Base-by-base conservation (phyloP, 306 rosid species). In the Lupinus albus region DNA sequence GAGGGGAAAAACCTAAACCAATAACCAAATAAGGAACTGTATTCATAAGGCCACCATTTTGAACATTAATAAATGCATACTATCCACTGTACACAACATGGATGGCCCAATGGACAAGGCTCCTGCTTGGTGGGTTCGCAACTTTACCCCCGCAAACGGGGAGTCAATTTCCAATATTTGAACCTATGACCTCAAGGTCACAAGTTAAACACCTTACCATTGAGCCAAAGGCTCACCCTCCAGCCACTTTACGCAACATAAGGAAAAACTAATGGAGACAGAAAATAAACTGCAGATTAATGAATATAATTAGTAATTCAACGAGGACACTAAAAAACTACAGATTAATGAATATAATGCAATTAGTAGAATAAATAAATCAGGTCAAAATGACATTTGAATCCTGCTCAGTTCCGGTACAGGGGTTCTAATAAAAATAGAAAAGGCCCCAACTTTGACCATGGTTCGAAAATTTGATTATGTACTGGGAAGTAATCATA, bases 321-420 rank as follows among this genome's bases (percentile, higher is more conserved):
- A 61, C 16, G 21, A 21, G 2, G 33, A 12, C 48, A 32, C 30
- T 9, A 47, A 36, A 48, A 65, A 13, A 18, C 11, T 12, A 62
- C 36, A 55, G 5, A 55, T 51, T 8, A 17, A 51, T 51, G 18
- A 4, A 16, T 25, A 49, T 50, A 59, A 41, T 47, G 21, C 46
- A 35, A 25, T 47, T 20, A 46, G 64, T 62, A 16, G n/a, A 54
- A 61, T 46, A 47, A 74, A 66, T 57, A 47, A 74, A 66, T 57
- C 52, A 66, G 10, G 16, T 59, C 38, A 12, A 67, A 41, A 8
- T 51, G 62, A 41, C 32, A 36, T 21, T 7, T 3, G 4, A 66
- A 30, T 59, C 69, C 38, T 49, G 35, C 50, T 66, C 14, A n/a
- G 33, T 44, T 17, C 44, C 17, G 28, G 38, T 11, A 42, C 51